phyloP scores from a whole-genome alignment of 345 rosid species.

The Turritis glabra region DNA sequence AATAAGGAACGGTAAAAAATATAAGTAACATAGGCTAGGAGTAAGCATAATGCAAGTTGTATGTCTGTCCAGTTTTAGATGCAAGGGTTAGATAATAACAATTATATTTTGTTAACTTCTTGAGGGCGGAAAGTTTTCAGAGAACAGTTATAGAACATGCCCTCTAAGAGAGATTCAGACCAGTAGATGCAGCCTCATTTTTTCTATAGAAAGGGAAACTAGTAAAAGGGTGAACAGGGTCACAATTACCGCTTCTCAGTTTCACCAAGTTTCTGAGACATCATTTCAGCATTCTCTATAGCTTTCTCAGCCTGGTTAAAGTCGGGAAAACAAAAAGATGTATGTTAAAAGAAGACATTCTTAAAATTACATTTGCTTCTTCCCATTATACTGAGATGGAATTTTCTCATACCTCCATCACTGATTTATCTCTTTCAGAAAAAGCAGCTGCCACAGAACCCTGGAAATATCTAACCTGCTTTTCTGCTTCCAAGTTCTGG shows the following conservation, averaged over 20 bases:
- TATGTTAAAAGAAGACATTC: background rate
- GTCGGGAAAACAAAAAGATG: background rate
- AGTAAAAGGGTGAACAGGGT: conserved; percentile 3
- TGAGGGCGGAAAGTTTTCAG: background rate
- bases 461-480: conserved; percentile 92
- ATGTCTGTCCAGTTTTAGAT: background rate
- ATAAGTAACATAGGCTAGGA: conserved; percentile 9
- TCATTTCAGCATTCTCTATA: conserved; percentile 77
- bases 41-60: background rate
- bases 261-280: conserved; percentile 61
- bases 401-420: conserved; percentile 73
- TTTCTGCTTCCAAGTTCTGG: conserved; percentile 91
- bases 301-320: conserved; percentile 92
- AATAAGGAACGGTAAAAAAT: background rate
- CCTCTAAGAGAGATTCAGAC: conserved; percentile 4
- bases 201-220: background rate
- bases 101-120: background rate
- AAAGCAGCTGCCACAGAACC: conserved; percentile 95
- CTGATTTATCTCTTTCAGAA: conserved; percentile 92
- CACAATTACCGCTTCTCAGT: conserved; percentile 58
- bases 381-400: conserved; percentile 16
- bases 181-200: background rate
- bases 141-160: background rate
- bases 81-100: background rate
- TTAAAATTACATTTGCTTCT: background rate